Evolutionary conservation across 2,329 filamentous ascomycete species (phyloP).

Genomic region (Tetracladium maxilliforme): DNA sequence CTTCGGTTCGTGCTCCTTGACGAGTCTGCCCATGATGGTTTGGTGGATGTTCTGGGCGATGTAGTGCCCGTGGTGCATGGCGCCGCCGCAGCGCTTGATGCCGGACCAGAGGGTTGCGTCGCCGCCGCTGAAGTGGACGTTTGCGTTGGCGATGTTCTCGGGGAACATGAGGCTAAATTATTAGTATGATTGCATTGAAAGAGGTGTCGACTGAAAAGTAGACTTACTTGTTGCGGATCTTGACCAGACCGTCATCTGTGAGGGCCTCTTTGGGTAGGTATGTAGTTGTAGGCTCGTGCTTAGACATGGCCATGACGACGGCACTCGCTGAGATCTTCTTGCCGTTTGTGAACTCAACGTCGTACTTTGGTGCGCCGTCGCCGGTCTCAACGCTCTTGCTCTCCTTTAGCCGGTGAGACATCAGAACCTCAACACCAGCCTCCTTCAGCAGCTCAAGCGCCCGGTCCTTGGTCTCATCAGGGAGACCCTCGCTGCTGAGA

Average conservation of each 20-base stretch:
- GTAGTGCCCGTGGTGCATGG: slow-evolving; percentile 59
- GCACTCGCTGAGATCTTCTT: slow-evolving; percentile 43
- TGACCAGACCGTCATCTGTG: slow-evolving; percentile 51
- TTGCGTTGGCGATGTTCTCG: slow-evolving; percentile 35
- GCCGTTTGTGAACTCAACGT: slow-evolving; percentile 45
- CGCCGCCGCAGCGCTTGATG: slow-evolving; percentile 65
- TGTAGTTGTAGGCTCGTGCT: slow-evolving; percentile 41
- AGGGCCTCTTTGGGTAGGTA: slow-evolving; percentile 45
- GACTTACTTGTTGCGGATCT: slow-evolving; percentile 38
- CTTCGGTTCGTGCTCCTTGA: slow-evolving; percentile 23
- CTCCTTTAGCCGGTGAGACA: slow-evolving; percentile 41
- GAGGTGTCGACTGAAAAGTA: no score
- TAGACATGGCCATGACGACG: slow-evolving; percentile 57
- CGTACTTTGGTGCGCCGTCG: slow-evolving; percentile 23
- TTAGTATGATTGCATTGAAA: slow-evolving; percentile 2
- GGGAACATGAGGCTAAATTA: slow-evolving; percentile 39
- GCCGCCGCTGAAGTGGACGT: slow-evolving; percentile 52
- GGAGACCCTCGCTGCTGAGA: slow-evolving; percentile 58
- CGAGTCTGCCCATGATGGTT: slow-evolving; percentile 38
- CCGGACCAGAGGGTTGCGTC: slow-evolving; percentile 60
- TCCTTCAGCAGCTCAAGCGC: slow-evolving; percentile 43
- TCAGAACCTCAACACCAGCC: slow-evolving; percentile 47
- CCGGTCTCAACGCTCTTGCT: slow-evolving; percentile 27
- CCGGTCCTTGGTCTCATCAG: slow-evolving; percentile 51
- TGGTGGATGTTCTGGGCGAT: slow-evolving; percentile 55